Base-by-base conservation (phyloP, 2,329 filamentous ascomycete genomes). In the Monosporascus ibericus region DNA sequence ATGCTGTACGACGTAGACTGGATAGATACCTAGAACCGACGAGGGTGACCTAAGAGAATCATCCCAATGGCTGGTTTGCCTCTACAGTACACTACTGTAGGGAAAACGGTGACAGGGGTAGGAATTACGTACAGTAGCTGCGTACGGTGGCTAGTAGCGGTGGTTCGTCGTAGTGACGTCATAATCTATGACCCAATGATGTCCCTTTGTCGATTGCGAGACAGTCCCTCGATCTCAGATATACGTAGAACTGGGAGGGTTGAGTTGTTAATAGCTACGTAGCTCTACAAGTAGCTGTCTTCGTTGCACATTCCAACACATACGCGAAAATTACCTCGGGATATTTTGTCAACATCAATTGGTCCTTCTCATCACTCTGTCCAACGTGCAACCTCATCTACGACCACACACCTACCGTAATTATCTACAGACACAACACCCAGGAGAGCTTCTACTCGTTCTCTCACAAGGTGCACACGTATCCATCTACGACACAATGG, bases 401-500 rank as follows among this genome's bases (percentile, higher is more conserved):
- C 17, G 4, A 8, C 4, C 18, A 40, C 6, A n/a, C 8, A 40
- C 38, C 38, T 40, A 18, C 38, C 38, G 11, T n/a, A n/a, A 9
- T 3, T 5, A 40, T 40, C 6, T 20, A n/a, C 17, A 6, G 17
- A 8, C 38, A 7, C 30, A 34, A 5, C 30, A 5, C 30, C 11
- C 11, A 34, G 9, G 30, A 20, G 38, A 24, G 9, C 20, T 30
- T 8, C 20, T 46, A 46, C 24, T n/a, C 5, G 6, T 17, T 17
- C 14, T 17, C n/a, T 15, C 38, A n/a, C n/a, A n/a, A n/a, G 6
- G 3, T 6, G 18, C 17, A 40, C 2, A 20, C 3, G 18, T 17
- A 18, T 6, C 6, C 38, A n/a, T 40, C 1, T 40, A 27, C 34
- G 17, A 50, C 49, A 65, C 52, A 56, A 71, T 71, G 69, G 61